Conservation (phyloP, 1,284 basidiomycete species). For the Austropuccinia psidii region DNA sequence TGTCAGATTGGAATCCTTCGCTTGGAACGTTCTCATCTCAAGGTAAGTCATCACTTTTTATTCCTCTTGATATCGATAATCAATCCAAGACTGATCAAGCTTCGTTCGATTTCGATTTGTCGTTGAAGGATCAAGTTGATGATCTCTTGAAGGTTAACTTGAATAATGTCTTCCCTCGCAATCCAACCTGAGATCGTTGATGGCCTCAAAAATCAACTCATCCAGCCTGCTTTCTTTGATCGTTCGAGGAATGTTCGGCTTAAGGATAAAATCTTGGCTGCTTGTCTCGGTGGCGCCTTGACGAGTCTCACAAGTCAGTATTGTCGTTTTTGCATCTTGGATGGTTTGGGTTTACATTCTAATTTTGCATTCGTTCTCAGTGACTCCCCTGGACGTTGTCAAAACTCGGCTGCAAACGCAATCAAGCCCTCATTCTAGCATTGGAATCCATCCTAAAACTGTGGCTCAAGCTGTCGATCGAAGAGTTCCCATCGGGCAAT, state of each 20-base stretch:
- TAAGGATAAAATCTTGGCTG: slow-evolving; percentile 62
- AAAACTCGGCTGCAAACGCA: slow-evolving; percentile 88
- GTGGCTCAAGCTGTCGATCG: not conserved
- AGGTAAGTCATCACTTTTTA: no score
- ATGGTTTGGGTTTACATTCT: not conserved
- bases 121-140: no score
- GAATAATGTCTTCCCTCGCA: no score
- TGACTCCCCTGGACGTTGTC: slow-evolving; percentile 91
- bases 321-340: not conserved
- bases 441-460: slow-evolving; percentile 51
- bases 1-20: no score
- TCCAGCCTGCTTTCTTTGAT: no score
- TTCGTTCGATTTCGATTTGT: no score
- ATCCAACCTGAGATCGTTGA: no score
- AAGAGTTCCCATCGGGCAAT: not conserved
- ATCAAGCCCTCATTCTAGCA: slow-evolving; percentile 52
- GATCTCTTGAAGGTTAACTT: no score
- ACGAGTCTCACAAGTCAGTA: slow-evolving; percentile 72
- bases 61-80: no score
- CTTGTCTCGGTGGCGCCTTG: slow-evolving; percentile 67
- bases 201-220: no score
- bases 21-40: no score
- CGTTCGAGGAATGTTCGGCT: not conserved
- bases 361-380: slow-evolving; percentile 48
- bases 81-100: no score